phyloP scores from a whole-genome alignment of 805 yeast genomes.

The Priceomyces castillae region DNA sequence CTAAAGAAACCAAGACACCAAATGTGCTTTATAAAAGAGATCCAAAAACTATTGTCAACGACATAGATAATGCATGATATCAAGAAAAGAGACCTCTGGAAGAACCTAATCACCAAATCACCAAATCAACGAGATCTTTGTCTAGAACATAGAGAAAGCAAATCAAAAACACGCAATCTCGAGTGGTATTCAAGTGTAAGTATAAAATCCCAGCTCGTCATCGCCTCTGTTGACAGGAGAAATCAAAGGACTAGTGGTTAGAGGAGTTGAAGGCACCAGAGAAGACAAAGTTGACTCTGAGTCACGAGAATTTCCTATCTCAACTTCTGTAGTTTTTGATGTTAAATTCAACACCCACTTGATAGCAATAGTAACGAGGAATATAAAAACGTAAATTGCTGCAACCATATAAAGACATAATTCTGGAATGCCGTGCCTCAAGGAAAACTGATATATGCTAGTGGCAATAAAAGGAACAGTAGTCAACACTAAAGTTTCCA shows the following conservation, averaged over 20 bases:
- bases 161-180: no score
- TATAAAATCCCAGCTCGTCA: neutral
- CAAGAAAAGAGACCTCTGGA: no score
- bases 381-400: neutral
- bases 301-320: neutral
- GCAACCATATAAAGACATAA: neutral
- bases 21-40: no score
- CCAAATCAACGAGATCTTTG: no score
- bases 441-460: constrained; percentile 36
- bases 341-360: constrained; percentile 10
- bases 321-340: neutral
- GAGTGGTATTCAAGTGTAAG: neutral
- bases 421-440: neutral
- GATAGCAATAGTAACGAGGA: constrained; percentile 2
- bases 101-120: no score
- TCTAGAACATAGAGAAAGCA: no score
- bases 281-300: neutral
- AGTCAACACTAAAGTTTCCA: constrained; percentile 47
- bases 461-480: constrained; percentile 48
- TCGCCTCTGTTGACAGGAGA: neutral
- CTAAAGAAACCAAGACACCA: no score
- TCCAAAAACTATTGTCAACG: no score
- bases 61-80: no score
- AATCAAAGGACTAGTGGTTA: neutral
- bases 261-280: constrained; percentile 1